Evolutionary conservation across 306 rosid species (phyloP).

Genomic region (Amphicarpaea edgeworthii): DNA sequence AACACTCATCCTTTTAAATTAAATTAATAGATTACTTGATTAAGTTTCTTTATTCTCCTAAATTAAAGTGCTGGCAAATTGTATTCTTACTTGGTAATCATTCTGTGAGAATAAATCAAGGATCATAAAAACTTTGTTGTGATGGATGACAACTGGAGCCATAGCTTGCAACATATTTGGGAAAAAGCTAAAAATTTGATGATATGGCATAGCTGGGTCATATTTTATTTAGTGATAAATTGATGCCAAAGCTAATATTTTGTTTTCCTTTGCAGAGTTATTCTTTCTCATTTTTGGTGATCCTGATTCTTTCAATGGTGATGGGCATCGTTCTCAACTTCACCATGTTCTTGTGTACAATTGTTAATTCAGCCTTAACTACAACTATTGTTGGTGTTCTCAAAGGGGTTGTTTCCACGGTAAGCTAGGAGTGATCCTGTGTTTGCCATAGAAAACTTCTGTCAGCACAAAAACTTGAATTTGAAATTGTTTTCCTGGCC

Average conservation of each 20-base stretch:
- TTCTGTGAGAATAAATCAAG: constrained; percentile 35
- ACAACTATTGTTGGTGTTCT: constrained; percentile 98
- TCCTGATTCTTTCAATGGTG: constrained; percentile 81
- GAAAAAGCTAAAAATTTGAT: constrained; percentile 33
- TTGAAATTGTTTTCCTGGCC: constrained; percentile 19
- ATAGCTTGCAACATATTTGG: constrained; percentile 23
- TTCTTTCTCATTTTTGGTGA: constrained; percentile 77
- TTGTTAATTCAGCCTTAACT: constrained; percentile 92
- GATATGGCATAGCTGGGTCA: constrained; percentile 12
- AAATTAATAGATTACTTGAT: constrained; percentile 9
- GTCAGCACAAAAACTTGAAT: constrained; percentile 21
- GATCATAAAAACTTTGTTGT: constrained; percentile 9
- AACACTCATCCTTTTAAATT: constrained; percentile 4
- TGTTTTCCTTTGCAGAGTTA: constrained; percentile 68
- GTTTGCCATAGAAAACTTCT: constrained; percentile 35
- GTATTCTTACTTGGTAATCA: background rate
- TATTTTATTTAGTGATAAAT: constrained; percentile 1
- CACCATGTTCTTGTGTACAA: constrained; percentile 98
- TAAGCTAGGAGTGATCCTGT: constrained; percentile 49
- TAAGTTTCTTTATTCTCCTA: constrained; percentile 20
- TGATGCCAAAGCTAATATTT: constrained; percentile 13
- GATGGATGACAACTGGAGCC: constrained; percentile 32
- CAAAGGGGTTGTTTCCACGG: constrained; percentile 98
- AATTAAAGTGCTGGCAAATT: constrained; percentile 17
- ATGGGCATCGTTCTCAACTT: constrained; percentile 93